Conservation (phyloP, 2,329 filamentous ascomycete genomes). For the Calonectria leucothoes region DNA sequence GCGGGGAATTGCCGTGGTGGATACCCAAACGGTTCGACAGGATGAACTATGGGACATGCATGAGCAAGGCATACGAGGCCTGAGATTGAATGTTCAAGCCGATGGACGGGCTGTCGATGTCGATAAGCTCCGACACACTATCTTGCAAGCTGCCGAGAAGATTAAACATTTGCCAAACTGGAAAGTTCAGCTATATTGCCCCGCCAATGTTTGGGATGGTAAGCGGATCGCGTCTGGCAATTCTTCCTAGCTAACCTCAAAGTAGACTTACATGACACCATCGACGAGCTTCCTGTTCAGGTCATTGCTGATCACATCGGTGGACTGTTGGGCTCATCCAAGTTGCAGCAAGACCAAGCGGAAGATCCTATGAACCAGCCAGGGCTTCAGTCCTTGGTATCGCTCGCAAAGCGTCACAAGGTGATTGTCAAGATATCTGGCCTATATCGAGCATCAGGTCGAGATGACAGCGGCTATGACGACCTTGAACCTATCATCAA, state of each 20-base stretch:
- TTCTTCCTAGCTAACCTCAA: neutral
- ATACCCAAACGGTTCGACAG: neutral
- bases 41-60: constrained; percentile 11
- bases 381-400: neutral
- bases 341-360: neutral
- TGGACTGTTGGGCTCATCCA: neutral
- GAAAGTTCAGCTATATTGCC: constrained; percentile 4
- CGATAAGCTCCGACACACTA: neutral
- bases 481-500: constrained; percentile 8
- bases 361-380: neutral
- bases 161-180: neutral
- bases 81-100: constrained; percentile 7
- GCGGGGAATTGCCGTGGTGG: constrained; percentile 7
- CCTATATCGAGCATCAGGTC: neutral
- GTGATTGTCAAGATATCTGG: constrained; percentile 8
- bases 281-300: neutral
- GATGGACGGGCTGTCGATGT: neutral
- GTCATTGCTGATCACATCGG: constrained; percentile 15
- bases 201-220: constrained; percentile 10
- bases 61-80: neutral
- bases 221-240: neutral
- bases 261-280: neutral
- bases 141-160: neutral
- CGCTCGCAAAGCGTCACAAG: neutral
- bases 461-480: neutral